Evolutionary conservation across 345 rosid species (phyloP).

Genomic region (Zanthoxylum bungeanum): DNA sequence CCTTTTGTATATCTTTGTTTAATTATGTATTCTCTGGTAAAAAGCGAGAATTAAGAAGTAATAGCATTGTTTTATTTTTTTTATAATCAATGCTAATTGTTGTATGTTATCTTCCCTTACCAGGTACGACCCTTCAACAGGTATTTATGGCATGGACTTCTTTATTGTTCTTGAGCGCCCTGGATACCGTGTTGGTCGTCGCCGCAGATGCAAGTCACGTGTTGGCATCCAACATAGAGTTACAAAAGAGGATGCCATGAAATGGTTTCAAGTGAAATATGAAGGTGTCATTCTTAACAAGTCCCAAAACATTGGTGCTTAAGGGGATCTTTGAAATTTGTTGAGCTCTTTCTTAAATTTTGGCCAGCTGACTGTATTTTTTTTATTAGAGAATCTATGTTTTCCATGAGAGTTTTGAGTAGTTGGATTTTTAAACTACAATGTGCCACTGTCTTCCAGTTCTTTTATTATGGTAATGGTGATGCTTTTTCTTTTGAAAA

Average conservation of each 20-base stretch:
- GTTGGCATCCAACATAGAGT: constrained; percentile 90
- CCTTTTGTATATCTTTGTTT: neutral
- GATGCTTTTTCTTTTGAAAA: neutral
- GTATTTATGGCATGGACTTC: constrained; percentile 78
- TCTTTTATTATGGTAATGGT: neutral
- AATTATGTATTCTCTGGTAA: neutral
- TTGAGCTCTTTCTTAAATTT: constrained; percentile 14
- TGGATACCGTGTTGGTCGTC: constrained; percentile 85
- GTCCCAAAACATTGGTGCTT: constrained; percentile 43
- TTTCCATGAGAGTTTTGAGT: neutral
- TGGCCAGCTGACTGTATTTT: neutral
- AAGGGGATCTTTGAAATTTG: constrained; percentile 4
- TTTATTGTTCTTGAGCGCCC: constrained; percentile 72
- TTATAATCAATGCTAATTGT: neutral
- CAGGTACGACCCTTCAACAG: constrained; percentile 80
- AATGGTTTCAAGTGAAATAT: constrained; percentile 90
- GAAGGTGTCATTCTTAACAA: constrained; percentile 91
- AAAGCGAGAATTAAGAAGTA: neutral
- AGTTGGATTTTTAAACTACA: neutral
- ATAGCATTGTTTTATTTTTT: too few species aligned
- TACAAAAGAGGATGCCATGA: constrained; percentile 91
- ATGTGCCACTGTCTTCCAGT: neutral
- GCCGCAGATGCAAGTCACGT: constrained; percentile 75
- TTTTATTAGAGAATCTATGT: neutral
- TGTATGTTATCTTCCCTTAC: neutral